Percentiles rank a stretch among this genome's conserved stretches.
These are phyloP conservation scores for Chimonanthus salicifolius DNA, from an alignment of 164 flowering plant genomes.

Conservation along the genomic window DNA sequence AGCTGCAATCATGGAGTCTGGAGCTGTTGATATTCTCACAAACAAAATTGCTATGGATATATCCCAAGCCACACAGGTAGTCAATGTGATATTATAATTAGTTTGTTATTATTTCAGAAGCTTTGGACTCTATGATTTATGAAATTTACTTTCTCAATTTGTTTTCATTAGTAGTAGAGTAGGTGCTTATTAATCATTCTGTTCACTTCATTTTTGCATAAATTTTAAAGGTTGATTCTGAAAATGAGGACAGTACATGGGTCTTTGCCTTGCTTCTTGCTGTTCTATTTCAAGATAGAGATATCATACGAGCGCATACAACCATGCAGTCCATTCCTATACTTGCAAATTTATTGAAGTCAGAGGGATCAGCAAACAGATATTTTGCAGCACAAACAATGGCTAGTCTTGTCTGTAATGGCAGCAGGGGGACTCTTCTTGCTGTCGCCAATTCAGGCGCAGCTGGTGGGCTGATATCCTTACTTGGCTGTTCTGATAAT, in stretches of 20 bases:
- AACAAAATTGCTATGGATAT: slow-evolving; percentile 57
- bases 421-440: slow-evolving; percentile 93
- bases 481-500: slow-evolving; percentile 94
- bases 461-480: slow-evolving; percentile 74
- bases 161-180: not conserved
- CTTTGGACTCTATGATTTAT: not conserved
- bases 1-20: slow-evolving; percentile 77
- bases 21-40: slow-evolving; percentile 81
- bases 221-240: slow-evolving; percentile 56
- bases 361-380: slow-evolving; percentile 78
- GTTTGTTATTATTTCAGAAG: not conserved
- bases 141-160: not conserved
- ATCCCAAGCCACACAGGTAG: slow-evolving; percentile 60
- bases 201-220: not conserved
- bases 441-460: slow-evolving; percentile 97
- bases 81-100: not conserved
- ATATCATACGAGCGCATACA: slow-evolving; percentile 72
- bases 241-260: slow-evolving; percentile 78
- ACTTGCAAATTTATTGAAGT: slow-evolving; percentile 71
- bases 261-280: slow-evolving; percentile 79
- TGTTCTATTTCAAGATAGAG: slow-evolving; percentile 90
- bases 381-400: slow-evolving; percentile 98
- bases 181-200: slow-evolving; percentile 1
- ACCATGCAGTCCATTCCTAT: slow-evolving; percentile 78
- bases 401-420: slow-evolving; percentile 91